phyloP scores from a whole-genome alignment of 2,329 filamentous ascomycete genomes.

The Byssoonygena ceratinophila region DNA sequence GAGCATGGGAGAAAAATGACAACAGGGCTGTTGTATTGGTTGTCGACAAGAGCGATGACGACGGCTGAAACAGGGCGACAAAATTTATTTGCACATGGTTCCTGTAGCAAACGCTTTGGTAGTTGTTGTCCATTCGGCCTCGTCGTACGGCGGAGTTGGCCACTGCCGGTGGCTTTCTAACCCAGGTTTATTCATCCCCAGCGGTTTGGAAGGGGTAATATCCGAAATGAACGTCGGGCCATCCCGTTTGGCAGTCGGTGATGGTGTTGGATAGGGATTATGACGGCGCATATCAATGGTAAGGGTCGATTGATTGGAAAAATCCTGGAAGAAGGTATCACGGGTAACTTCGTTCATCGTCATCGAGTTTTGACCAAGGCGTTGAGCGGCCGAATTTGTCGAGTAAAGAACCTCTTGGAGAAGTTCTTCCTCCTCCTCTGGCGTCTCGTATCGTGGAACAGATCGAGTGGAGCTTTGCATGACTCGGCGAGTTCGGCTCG shows the following conservation, averaged over 20 bases:
- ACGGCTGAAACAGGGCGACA: neutral
- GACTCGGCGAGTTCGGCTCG: constrained; percentile 66
- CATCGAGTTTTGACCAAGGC: constrained; percentile 46
- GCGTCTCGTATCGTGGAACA: constrained; percentile 79
- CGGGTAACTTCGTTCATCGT: constrained; percentile 14
- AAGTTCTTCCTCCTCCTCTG: constrained; percentile 92
- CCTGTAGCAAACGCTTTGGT: constrained; percentile 70
- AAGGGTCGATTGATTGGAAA: constrained; percentile 12
- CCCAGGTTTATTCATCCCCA: constrained; percentile 53
- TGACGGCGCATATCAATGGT: constrained; percentile 19
- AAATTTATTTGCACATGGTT: constrained; percentile 28
- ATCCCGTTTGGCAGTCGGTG: constrained; percentile 73
- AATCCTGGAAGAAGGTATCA: constrained; percentile 3
- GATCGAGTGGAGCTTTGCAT: constrained; percentile 60
- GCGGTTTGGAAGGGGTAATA: constrained; percentile 48
- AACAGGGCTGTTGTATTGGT: neutral
- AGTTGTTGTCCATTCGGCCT: constrained; percentile 79
- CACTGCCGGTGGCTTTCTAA: constrained; percentile 58
- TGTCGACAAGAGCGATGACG: neutral
- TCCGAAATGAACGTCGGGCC: constrained; percentile 60
- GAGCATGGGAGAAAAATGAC: neutral
- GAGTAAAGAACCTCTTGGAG: constrained; percentile 78
- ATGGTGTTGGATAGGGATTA: constrained; percentile 59
- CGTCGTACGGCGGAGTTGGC: constrained; percentile 92
- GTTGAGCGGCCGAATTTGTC: constrained; percentile 62